phyloP scores from a whole-genome alignment of 2,329 filamentous ascomycete species.

The Aureobasidium sp. region DNA sequence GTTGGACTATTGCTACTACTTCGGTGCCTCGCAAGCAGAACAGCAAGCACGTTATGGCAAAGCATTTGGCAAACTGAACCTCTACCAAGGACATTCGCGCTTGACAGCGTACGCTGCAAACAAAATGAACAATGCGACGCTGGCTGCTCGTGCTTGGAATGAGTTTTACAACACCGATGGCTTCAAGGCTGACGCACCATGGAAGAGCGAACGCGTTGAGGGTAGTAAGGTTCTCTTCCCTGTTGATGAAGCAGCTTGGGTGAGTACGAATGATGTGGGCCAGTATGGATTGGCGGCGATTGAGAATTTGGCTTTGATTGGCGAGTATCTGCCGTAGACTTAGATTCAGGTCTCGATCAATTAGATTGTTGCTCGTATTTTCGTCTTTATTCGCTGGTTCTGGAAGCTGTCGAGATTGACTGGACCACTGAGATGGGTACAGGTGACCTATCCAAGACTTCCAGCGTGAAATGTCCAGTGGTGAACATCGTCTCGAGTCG shows the following conservation, averaged over 20 bases:
- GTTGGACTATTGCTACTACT: background rate
- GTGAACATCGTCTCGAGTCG: too few relatives aligned
- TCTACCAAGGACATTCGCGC: background rate
- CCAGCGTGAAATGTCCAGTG: too few relatives aligned
- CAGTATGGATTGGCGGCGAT: background rate
- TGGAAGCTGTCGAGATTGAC: too few relatives aligned
- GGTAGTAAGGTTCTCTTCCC: background rate
- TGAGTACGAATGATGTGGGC: background rate
- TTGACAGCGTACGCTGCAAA: background rate
- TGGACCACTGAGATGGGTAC: too few relatives aligned
- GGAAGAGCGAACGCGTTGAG: background rate
- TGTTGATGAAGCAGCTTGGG: background rate
- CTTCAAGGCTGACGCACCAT: background rate
- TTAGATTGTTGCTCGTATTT: background rate
- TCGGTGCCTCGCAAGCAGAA: background rate
- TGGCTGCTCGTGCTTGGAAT: background rate
- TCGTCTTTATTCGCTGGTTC: too few relatives aligned
- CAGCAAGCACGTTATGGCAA: background rate
- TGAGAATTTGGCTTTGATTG: background rate
- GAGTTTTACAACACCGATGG: background rate
- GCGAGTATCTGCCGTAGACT: background rate
- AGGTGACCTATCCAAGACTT: too few relatives aligned
- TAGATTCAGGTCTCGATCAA: background rate
- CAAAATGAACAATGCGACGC: background rate
- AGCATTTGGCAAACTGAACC: background rate